Conservation (phyloP, 2,329 filamentous ascomycete species). For the Fusarium tricinctum region DNA sequence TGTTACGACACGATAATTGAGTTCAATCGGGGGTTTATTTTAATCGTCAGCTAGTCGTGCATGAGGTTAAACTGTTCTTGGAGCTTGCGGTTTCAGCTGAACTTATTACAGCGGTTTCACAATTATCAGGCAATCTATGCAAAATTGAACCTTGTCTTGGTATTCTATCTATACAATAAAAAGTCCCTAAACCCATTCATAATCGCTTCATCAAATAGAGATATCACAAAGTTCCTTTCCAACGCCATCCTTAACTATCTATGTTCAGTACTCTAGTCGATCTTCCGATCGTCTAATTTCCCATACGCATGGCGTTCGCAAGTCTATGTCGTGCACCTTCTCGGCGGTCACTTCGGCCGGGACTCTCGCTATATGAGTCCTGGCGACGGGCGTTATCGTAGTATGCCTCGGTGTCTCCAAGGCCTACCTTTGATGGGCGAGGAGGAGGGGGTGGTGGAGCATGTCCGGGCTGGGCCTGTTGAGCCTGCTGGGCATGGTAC, state of each 20-base stretch:
- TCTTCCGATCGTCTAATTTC: slow-evolving; percentile 30
- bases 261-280: slow-evolving; percentile 15
- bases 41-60: neutral
- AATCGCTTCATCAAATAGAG: slow-evolving; percentile 35
- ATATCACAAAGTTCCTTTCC: slow-evolving; percentile 37
- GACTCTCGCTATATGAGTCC: slow-evolving; percentile 44
- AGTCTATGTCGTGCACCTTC: slow-evolving; percentile 54
- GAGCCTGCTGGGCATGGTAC: slow-evolving; percentile 39
- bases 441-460: slow-evolving; percentile 56
- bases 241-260: slow-evolving; percentile 33
- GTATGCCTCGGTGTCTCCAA: slow-evolving; percentile 54
- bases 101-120: neutral
- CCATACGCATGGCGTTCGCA: slow-evolving; percentile 53
- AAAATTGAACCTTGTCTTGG: slow-evolving; percentile 11
- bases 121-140: neutral
- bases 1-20: slow-evolving; percentile 12
- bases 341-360: slow-evolving; percentile 44
- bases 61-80: neutral
- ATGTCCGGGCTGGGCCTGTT: slow-evolving; percentile 37
- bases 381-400: slow-evolving; percentile 48
- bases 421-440: slow-evolving; percentile 55
- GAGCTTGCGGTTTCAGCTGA: neutral
- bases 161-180: slow-evolving; percentile 35
- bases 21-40: slow-evolving; percentile 9
- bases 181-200: slow-evolving; percentile 18